A percentile compares a stretch with the other conserved stretches of the same genome.
These are phyloP conservation scores for Ophiostoma pallidulum DNA, from an alignment of 2,329 filamentous ascomycete genomes.

Conservation along the genomic window DNA sequence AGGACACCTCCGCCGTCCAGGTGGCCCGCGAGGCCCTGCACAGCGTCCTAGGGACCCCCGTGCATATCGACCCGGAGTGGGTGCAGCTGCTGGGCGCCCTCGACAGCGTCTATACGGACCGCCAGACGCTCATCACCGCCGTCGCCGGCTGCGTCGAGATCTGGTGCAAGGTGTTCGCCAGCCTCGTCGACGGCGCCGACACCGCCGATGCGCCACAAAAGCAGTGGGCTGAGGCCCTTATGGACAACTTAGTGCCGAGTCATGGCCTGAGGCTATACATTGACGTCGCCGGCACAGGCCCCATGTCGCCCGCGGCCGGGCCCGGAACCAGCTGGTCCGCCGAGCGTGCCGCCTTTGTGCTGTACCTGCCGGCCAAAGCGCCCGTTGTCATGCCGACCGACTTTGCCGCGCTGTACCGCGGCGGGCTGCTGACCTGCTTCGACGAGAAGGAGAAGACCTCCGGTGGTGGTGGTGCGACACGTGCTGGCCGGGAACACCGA, in stretches of 20 bases:
- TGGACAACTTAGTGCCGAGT: conserved; percentile 26
- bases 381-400: conserved; percentile 24
- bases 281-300: conserved; percentile 17
- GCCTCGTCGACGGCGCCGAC: conserved; percentile 25
- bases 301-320: neutral
- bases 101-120: conserved; percentile 31
- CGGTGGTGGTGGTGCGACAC: neutral
- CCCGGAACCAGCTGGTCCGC: conserved; percentile 30
- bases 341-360: conserved; percentile 28
- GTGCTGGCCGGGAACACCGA: neutral
- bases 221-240: conserved; percentile 33
- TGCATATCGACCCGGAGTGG: conserved; percentile 35
- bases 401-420: conserved; percentile 28
- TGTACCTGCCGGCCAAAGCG: conserved; percentile 27
- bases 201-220: conserved; percentile 27
- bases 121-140: conserved; percentile 28
- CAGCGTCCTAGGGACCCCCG: conserved; percentile 29
- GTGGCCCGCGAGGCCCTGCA: conserved; percentile 24
- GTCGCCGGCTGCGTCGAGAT: conserved; percentile 29
- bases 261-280: conserved; percentile 27
- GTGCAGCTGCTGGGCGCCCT: conserved; percentile 30
- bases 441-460: conserved; percentile 16
- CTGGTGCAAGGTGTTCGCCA: conserved; percentile 30
- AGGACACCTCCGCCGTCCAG: conserved; percentile 25
- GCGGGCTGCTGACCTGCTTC: conserved; percentile 28